Evolutionary conservation across 805 yeast genomes (phyloP).

Genomic region (Vanderwaltozyma tropicalis): DNA sequence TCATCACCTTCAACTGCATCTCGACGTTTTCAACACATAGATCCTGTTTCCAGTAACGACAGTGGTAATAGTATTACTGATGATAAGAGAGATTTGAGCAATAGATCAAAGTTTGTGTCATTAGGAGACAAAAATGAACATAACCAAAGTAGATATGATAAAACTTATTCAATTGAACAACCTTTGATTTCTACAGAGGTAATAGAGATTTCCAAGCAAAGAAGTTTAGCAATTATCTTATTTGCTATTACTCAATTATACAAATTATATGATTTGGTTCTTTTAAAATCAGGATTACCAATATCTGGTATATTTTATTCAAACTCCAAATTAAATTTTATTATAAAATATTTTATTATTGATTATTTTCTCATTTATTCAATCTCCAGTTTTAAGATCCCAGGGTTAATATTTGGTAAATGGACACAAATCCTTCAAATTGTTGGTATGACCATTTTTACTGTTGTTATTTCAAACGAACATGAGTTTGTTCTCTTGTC

Average conservation of each 20-base stretch:
- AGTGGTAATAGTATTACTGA: not conserved
- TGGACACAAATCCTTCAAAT: constrained; percentile 43
- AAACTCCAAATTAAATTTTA: constrained; percentile 45
- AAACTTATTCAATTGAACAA: constrained; percentile 1
- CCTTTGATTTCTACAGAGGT: constrained; percentile 55
- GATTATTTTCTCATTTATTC: constrained; percentile 64
- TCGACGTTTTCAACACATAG: constrained; percentile 11
- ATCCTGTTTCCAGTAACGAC: no score
- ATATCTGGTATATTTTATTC: constrained; percentile 29
- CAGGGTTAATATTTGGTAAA: constrained; percentile 59
- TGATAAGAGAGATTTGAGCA: not conserved
- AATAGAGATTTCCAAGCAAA: constrained; percentile 68
- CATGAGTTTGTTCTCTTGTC: constrained; percentile 39
- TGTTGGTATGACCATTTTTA: constrained; percentile 35
- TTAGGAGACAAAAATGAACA: not conserved
- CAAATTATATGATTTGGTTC: constrained; percentile 63
- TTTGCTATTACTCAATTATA: constrained; percentile 75
- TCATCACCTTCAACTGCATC: constrained; percentile 2
- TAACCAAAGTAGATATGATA: not conserved
- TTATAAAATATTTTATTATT: constrained; percentile 58
- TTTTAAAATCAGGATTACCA: constrained; percentile 39
- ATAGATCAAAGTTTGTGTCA: not conserved
- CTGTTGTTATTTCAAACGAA: constrained; percentile 46
- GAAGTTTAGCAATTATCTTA: constrained; percentile 53
- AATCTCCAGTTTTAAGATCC: constrained; percentile 68